These are phyloP conservation scores for Ogataea methanolica DNA, from an alignment of 805 yeast species.

Conservation along the genomic window DNA sequence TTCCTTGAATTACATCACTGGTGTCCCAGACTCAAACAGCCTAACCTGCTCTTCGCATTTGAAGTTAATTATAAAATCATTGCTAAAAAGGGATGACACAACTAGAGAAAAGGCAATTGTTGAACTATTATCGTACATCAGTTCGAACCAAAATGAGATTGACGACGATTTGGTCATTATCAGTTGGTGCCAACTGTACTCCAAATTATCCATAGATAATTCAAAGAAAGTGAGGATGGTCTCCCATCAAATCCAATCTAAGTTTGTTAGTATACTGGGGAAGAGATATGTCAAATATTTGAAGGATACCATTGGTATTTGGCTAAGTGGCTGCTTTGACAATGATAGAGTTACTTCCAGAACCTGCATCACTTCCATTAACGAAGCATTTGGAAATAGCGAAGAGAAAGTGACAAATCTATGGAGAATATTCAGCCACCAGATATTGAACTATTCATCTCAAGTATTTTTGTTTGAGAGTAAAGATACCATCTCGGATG, in stretches of 20 bases:
- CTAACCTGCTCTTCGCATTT: conserved; percentile 42
- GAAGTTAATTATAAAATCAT: conserved; percentile 65
- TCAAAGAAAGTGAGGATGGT: conserved; percentile 58
- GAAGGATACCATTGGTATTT: conserved; percentile 65
- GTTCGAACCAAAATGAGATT: conserved; percentile 20
- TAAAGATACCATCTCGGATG: conserved; percentile 66
- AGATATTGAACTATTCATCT: conserved; percentile 49
- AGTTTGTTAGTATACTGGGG: conserved; percentile 43
- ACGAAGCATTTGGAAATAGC: conserved; percentile 50
- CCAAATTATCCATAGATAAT: conserved; percentile 71
- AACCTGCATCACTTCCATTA: conserved; percentile 43
- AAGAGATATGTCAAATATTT: conserved; percentile 61
- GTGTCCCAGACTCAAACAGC: conserved; percentile 65
- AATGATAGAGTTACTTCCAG: conserved; percentile 56
- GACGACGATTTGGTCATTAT: conserved; percentile 53
- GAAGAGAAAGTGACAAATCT: conserved; percentile 51
- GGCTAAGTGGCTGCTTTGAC: conserved; percentile 72
- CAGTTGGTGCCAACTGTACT: conserved; percentile 77
- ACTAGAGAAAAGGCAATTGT: conserved; percentile 77
- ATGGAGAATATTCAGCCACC: conserved; percentile 55
- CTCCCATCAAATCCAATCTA: conserved; percentile 63
- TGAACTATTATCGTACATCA: conserved; percentile 42
- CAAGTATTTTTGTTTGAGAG: conserved; percentile 54
- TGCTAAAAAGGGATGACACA: conserved; percentile 74
- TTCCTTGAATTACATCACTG: conserved; percentile 71